Evolutionary conservation across 202 grass and related monocot species (phyloP).

Genomic region (Hordeum pubiflorum): DNA sequence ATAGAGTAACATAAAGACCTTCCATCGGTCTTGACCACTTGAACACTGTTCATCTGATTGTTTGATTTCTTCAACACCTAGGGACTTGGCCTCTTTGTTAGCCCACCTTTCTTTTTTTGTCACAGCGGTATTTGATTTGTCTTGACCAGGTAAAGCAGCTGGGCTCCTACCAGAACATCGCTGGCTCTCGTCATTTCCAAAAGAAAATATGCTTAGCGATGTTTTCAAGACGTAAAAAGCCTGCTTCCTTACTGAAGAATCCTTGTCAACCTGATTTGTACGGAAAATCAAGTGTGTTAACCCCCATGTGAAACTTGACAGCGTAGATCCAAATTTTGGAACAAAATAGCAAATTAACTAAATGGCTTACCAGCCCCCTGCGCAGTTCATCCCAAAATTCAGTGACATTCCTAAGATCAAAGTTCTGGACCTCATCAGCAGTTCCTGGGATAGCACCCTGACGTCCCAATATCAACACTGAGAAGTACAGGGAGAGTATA

Average conservation of each 20-base stretch:
- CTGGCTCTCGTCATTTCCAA: slow-evolving; percentile 23
- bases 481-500: slow-evolving; percentile 63
- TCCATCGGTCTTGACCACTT: slow-evolving; percentile 65
- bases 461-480: slow-evolving; percentile 30
- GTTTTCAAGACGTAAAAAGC: slow-evolving; percentile 74
- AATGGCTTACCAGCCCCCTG: slow-evolving; percentile 62
- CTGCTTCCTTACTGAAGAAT: slow-evolving; percentile 74
- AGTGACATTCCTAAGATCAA: slow-evolving; percentile 44
- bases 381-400: slow-evolving; percentile 78
- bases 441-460: neutral
- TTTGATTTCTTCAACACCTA: slow-evolving; percentile 53
- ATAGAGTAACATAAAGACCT: slow-evolving; percentile 76
- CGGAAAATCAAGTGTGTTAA: slow-evolving; percentile 19
- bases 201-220: slow-evolving; percentile 51
- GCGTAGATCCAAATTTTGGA: neutral
- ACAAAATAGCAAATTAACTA: neutral
- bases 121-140: slow-evolving; percentile 16
- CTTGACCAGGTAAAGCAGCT: slow-evolving; percentile 19
- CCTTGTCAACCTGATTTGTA: slow-evolving; percentile 70
- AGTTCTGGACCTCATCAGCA: slow-evolving; percentile 24
- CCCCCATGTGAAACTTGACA: neutral
- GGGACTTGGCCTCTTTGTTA: slow-evolving; percentile 69
- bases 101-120: slow-evolving; percentile 89
- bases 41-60: slow-evolving; percentile 42
- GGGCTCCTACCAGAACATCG: slow-evolving; percentile 33